These are phyloP conservation scores for Calophaca sinica DNA, from an alignment of 306 rosid genomes.

Conservation along the genomic window DNA sequence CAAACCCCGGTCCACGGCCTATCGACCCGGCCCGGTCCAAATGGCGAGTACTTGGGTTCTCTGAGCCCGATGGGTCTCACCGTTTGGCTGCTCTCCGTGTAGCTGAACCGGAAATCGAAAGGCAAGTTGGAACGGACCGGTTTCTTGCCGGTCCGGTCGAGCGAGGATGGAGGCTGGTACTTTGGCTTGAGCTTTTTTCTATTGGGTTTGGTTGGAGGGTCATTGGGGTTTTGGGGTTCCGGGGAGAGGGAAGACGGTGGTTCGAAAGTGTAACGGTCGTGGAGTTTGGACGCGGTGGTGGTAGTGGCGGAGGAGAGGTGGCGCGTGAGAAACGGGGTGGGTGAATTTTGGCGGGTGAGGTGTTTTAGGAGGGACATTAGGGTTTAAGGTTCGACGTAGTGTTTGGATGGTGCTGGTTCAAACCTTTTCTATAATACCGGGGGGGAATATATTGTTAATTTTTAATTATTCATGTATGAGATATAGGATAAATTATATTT, in stretches of 20 bases:
- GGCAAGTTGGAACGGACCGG: slow-evolving; percentile 71
- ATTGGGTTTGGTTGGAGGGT: slow-evolving; percentile 47
- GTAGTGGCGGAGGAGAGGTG: slow-evolving; percentile 57
- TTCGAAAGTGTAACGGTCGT: slow-evolving; percentile 67
- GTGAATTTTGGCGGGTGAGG: slow-evolving; percentile 65
- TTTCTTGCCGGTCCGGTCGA: slow-evolving; percentile 60
- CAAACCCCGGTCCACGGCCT: slow-evolving; percentile 90
- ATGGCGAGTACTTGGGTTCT: slow-evolving; percentile 92
- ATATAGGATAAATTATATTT: too few relatives aligned
- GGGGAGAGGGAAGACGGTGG: slow-evolving; percentile 68
- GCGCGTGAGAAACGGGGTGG: slow-evolving; percentile 57
- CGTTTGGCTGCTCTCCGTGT: slow-evolving; percentile 73
- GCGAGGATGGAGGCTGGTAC: slow-evolving; percentile 78
- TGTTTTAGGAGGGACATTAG: slow-evolving; percentile 63
- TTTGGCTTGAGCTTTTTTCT: slow-evolving; percentile 62
- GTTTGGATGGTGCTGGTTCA: background rate
- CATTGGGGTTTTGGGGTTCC: slow-evolving; percentile 45
- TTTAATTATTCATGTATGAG: too few relatives aligned
- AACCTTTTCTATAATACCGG: background rate
- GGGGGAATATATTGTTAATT: too few relatives aligned
- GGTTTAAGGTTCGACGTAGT: slow-evolving; percentile 48
- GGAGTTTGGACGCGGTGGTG: slow-evolving; percentile 60
- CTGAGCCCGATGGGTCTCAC: slow-evolving; percentile 87
- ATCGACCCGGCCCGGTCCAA: slow-evolving; percentile 80
- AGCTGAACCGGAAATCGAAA: slow-evolving; percentile 85